Evolutionary conservation across 1,284 basidiomycete genomes (phyloP), one percentile per base, ranked within the genome.

Genomic region (Ganoderma multipileum): DNA sequence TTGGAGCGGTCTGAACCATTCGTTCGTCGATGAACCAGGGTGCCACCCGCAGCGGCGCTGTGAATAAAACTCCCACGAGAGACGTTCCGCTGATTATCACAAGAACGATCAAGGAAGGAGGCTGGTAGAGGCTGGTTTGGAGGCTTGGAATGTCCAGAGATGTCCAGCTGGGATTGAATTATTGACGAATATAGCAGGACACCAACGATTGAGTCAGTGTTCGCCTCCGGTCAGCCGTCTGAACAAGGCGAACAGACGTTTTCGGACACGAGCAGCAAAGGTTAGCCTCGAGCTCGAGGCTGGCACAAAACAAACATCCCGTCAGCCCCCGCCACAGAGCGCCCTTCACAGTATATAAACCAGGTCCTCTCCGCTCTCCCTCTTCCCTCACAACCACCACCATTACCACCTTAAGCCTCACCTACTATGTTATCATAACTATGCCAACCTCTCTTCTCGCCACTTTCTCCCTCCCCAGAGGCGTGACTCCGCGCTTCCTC

Each of bases 51-150:
- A 30, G 26, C 52, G 18, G 6, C 8, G 9, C 47, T 50, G n/a
- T 26, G 33, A 33, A 33, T 33, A 33, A 33, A 30, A 14, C 12
- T 54, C 50, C 28, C 28, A 55, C 52, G 52, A 7, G 14, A 5
- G 18, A 16, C 23, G 14, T 28, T 14, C 52, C 28, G 52, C 18
- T 55, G 52, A 55, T 55, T 55, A 55, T 55, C 52, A 16, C 16
- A 55, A 11, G 28, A 18, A 30, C 52, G 28, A 55, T 55, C 52
- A 16, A 55, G 52, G 52, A 55, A 55, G 52, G 52, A 55, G 52
- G 23, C 50, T 26, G 50, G 50, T 54, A 44, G 42, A 44, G 42
- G 44, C n/a, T 55, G 44, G 44, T 8, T 30, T 20, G 14, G 28
- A 30, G 52, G 52, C 16, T 28, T 28, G 16, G 12, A 55, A 50